phyloP scores from a whole-genome alignment of 2,329 filamentous ascomycete genomes.

The Grosmannia clavigera region DNA sequence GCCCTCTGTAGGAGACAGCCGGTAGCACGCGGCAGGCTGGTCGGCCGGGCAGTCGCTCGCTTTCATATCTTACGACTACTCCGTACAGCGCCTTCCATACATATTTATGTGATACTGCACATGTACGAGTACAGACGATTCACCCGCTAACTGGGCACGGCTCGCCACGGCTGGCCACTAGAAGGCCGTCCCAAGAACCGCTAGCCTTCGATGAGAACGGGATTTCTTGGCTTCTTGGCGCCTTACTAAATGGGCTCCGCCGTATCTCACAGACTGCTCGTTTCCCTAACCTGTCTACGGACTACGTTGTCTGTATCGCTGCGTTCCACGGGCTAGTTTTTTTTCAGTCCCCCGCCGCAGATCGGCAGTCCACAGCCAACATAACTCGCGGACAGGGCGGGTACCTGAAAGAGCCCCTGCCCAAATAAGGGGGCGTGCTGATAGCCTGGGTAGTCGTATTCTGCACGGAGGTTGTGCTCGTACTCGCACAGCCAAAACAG shows the following conservation, averaged over 20 bases:
- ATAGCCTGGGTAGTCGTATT: neutral
- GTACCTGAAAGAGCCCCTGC: neutral
- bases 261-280: neutral
- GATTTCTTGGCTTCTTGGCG: neutral
- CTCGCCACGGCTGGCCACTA: neutral
- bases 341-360: neutral
- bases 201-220: neutral
- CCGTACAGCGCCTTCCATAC: neutral
- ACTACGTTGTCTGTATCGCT: neutral
- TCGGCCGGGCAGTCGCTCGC: neutral
- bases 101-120: too few species aligned
- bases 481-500: neutral
- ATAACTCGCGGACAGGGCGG: neutral
- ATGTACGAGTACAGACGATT: too few species aligned
- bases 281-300: neutral
- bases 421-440: neutral
- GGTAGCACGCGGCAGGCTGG: neutral
- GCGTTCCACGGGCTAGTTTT: neutral
- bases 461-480: neutral
- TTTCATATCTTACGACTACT: neutral
- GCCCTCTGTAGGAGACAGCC: neutral
- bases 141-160: neutral
- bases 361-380: neutral
- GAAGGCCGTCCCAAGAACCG: neutral
- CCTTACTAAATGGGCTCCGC: neutral